A percentile compares a stretch with the other conserved stretches of the same genome.
These are phyloP conservation scores for Podaxis sp. DNA, from an alignment of 768 basidiomycete genomes.

Conservation along the genomic window DNA sequence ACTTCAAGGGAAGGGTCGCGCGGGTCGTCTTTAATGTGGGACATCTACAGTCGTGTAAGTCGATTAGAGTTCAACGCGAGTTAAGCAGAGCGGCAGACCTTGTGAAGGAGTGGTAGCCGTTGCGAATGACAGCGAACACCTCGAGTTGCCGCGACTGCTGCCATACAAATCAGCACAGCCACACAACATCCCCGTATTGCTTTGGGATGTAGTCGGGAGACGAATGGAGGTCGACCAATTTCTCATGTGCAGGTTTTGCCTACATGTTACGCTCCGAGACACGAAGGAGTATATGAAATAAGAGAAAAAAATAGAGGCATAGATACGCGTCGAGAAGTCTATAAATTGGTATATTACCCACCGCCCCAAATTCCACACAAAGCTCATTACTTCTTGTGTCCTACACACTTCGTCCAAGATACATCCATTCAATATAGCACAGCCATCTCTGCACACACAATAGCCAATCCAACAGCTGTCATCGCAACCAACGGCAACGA, in stretches of 20 bases:
- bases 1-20: conserved; percentile 64
- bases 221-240: not conserved
- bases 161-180: conserved; percentile 9
- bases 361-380: not conserved
- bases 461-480: conserved; percentile 62
- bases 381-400: not conserved
- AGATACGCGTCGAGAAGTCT: not conserved
- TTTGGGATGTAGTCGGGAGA: not conserved
- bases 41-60: not conserved
- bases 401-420: not conserved
- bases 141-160: not conserved
- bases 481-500: conserved; percentile 61
- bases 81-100: not conserved
- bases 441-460: conserved; percentile 78
- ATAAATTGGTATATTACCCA: not conserved
- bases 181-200: not conserved
- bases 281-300: not conserved
- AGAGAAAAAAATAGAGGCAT: not conserved
- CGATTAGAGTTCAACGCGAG: not conserved
- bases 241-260: not conserved
- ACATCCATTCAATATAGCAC: conserved; percentile 31
- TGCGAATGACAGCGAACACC: not conserved
- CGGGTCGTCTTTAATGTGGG: conserved; percentile 53
- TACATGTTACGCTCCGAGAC: no score
- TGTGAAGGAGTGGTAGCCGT: not conserved